These are phyloP conservation scores for Harringtonia aguacate DNA, from an alignment of 2,329 filamentous ascomycete genomes.

Conservation along the genomic window DNA sequence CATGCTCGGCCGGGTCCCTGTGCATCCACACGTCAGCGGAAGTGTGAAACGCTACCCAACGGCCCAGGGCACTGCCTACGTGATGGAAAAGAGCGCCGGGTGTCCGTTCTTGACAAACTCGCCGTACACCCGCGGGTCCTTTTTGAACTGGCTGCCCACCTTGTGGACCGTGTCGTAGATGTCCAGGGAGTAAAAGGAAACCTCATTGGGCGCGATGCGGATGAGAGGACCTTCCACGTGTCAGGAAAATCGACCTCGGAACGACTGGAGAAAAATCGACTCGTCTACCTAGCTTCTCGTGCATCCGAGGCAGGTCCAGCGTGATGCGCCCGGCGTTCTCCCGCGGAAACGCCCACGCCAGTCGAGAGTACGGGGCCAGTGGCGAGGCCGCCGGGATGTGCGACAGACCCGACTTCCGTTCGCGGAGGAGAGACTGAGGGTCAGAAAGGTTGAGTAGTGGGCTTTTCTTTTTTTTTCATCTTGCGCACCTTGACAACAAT, in stretches of 20 bases:
- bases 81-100: constrained; percentile 6
- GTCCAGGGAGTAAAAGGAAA: constrained; percentile 7
- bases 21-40: no score
- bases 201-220: constrained; percentile 7
- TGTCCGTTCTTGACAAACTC: constrained; percentile 8
- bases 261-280: no score
- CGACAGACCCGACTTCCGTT: neutral
- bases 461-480: no score
- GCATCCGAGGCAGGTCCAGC: constrained; percentile 5
- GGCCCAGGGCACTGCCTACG: no score
- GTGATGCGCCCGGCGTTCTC: constrained; percentile 5
- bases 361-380: constrained; percentile 4
- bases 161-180: constrained; percentile 6
- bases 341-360: constrained; percentile 6
- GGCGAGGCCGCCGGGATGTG: constrained; percentile 1
- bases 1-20: constrained; percentile 3
- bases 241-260: no score
- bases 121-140: constrained; percentile 8
- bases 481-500: neutral
- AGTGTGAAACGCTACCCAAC: no score
- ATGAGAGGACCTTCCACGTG: constrained; percentile 4
- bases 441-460: no score
- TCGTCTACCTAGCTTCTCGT: constrained; percentile 1
- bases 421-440: neutral
- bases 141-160: constrained; percentile 4